A percentile compares a stretch with the other conserved stretches of the same genome.
phyloP scores from a whole-genome alignment of 2,329 filamentous ascomycete species.

The Tolypocladium capitatum region DNA sequence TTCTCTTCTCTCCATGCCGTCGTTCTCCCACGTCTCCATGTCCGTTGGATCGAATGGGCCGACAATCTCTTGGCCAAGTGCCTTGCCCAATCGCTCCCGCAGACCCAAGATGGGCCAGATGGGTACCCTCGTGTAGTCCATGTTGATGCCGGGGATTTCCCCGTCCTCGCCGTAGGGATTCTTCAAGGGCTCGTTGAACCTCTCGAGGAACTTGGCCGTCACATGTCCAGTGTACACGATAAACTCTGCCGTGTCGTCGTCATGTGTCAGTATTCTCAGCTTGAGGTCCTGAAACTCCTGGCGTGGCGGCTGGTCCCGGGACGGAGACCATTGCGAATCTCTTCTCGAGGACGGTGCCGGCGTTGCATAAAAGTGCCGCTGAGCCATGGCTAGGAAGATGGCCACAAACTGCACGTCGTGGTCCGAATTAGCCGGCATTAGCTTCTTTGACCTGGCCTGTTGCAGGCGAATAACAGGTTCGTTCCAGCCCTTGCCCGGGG shows the following conservation, averaged over 20 bases:
- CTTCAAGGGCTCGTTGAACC: constrained; percentile 35
- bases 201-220: constrained; percentile 32
- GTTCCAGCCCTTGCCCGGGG: constrained; percentile 28
- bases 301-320: constrained; percentile 8
- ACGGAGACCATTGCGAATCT: constrained; percentile 14
- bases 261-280: constrained; percentile 37
- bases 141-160: constrained; percentile 23
- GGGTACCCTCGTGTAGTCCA: constrained; percentile 34
- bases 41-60: constrained; percentile 24
- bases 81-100: constrained; percentile 39
- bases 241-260: constrained; percentile 34
- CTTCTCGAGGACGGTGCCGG: constrained; percentile 9
- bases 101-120: constrained; percentile 43
- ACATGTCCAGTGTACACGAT: constrained; percentile 39
- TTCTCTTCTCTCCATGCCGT: constrained; percentile 19
- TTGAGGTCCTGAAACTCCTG: constrained; percentile 33
- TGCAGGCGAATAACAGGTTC: constrained; percentile 34
- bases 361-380: constrained; percentile 34
- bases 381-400: constrained; percentile 43
- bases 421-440: constrained; percentile 33
- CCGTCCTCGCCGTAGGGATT: constrained; percentile 16
- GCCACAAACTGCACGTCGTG: constrained; percentile 40
- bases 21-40: constrained; percentile 31
- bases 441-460: constrained; percentile 29
- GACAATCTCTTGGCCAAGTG: constrained; percentile 36